Evolutionary conservation across 768 basidiomycete species (phyloP).

Genomic region (Infundibulicybe gibba): DNA sequence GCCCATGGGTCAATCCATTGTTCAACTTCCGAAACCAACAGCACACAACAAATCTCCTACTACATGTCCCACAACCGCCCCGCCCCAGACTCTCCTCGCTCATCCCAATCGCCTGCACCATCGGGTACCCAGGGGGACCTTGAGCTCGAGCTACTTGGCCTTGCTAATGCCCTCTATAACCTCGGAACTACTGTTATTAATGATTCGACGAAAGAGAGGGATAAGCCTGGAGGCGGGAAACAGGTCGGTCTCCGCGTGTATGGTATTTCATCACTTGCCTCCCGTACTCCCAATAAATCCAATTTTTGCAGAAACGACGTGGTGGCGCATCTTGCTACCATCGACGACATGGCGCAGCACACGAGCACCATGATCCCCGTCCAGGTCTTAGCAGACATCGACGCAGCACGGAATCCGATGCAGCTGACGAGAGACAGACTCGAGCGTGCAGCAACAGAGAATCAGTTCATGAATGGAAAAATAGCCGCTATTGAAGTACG

Average conservation of each 20-base stretch:
- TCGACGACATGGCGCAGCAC: conserved; percentile 67
- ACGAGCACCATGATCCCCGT: conserved; percentile 66
- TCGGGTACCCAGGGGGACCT: conserved; percentile 68
- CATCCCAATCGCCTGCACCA: conserved; percentile 73
- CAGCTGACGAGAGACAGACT: conserved; percentile 75
- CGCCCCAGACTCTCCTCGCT: conserved; percentile 66
- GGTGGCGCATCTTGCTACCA: conserved; percentile 56
- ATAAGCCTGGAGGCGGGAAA: conserved; percentile 66
- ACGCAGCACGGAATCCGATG: conserved; percentile 79
- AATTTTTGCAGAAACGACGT: conserved; percentile 63
- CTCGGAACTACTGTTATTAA: conserved; percentile 81
- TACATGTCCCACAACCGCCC: no score
- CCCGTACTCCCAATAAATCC: conserved; percentile 2
- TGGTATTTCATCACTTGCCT: conserved; percentile 14
- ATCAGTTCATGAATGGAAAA: conserved; percentile 90
- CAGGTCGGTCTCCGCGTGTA: conserved; percentile 78
- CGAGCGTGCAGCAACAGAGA: conserved; percentile 83
- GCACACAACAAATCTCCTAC: no score
- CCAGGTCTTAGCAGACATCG: conserved; percentile 75
- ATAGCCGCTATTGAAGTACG: conserved; percentile 73
- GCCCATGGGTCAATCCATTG: no score
- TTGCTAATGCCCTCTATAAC: conserved; percentile 77
- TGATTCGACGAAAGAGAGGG: conserved; percentile 77
- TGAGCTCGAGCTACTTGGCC: conserved; percentile 71
- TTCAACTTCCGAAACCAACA: no score